Evolutionary conservation across 2,329 filamentous ascomycete genomes (phyloP).

Genomic region (Colletotrichum sp.): DNA sequence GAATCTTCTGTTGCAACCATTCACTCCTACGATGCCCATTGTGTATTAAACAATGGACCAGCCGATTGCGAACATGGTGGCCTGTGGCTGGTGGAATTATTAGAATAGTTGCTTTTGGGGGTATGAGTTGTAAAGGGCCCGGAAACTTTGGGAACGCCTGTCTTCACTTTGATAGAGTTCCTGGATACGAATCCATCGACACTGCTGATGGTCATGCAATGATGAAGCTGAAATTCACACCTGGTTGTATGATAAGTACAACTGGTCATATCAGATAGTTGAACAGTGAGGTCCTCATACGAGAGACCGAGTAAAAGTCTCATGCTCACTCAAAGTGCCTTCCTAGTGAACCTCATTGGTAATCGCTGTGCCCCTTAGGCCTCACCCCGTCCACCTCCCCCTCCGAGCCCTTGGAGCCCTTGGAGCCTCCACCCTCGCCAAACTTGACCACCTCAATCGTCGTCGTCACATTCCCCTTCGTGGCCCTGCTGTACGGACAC

Average conservation of each 20-base stretch:
- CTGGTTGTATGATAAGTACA: not conserved
- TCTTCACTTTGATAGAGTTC: not conserved
- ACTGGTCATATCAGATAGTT: not conserved
- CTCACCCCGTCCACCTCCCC: not conserved
- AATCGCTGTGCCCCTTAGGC: conserved; percentile 14
- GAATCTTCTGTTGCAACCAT: not conserved
- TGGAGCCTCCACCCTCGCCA: not conserved
- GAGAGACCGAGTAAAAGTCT: not conserved
- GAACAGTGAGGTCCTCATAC: not conserved
- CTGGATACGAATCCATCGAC: not conserved
- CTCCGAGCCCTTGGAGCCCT: not conserved
- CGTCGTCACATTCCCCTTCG: conserved; percentile 28
- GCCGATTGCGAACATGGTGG: not conserved
- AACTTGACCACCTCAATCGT: conserved; percentile 25
- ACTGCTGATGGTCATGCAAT: not conserved
- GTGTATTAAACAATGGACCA: not conserved
- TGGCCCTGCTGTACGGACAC: conserved; percentile 32
- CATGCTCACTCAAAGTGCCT: not conserved
- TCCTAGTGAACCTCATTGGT: not conserved
- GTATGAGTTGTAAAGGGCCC: not conserved
- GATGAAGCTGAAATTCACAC: not conserved
- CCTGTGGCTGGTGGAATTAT: not conserved
- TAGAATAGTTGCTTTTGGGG: not conserved
- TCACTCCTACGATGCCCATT: not conserved
- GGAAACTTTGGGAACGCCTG: not conserved